Conservation (phyloP, 139 green algal species). For the Dunaliella primolecta region DNA sequence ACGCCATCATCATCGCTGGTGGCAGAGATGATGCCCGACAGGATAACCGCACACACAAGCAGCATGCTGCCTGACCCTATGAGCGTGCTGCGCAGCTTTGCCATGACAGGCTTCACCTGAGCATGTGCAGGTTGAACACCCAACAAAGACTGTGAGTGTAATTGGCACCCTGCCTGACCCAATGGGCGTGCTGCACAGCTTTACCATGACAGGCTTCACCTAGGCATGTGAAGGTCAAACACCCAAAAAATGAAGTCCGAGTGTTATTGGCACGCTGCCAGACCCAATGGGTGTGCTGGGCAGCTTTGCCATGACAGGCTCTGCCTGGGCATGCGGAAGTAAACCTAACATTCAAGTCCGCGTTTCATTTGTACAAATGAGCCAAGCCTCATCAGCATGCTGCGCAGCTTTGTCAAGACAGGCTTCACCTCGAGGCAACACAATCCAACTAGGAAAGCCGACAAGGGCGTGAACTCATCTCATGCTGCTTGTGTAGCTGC, state of each 20-base stretch:
- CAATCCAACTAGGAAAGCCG: no score
- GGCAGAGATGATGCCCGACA: constrained; percentile 48
- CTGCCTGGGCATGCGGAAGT: constrained; percentile 8
- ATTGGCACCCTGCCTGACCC: constrained; percentile 39
- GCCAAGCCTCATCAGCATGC: no score
- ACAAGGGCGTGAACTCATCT: no score
- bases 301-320: constrained; percentile 29
- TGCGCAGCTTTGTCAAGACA: no score
- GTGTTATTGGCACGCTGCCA: constrained; percentile 33
- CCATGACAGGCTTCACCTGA: constrained; percentile 29
- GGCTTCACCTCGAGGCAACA: no score
- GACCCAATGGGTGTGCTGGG: constrained; percentile 48
- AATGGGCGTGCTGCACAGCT: constrained; percentile 44
- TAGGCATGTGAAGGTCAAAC: background rate
- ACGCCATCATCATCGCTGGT: constrained; percentile 37
- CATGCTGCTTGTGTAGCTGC: no score
- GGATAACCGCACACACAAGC: constrained; percentile 36
- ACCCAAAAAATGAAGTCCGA: no score
- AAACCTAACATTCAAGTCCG: no score
- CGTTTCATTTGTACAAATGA: no score
- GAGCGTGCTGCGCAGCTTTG: constrained; percentile 40
- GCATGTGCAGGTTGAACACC: no score
- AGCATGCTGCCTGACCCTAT: constrained; percentile 49
- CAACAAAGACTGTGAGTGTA: no score
- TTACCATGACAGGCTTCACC: constrained; percentile 28